Percentiles rank a stretch among this genome's conserved stretches.
These are phyloP conservation scores for Fraxinus velutina DNA, from an alignment of 305 asterid genomes.

Conservation along the genomic window DNA sequence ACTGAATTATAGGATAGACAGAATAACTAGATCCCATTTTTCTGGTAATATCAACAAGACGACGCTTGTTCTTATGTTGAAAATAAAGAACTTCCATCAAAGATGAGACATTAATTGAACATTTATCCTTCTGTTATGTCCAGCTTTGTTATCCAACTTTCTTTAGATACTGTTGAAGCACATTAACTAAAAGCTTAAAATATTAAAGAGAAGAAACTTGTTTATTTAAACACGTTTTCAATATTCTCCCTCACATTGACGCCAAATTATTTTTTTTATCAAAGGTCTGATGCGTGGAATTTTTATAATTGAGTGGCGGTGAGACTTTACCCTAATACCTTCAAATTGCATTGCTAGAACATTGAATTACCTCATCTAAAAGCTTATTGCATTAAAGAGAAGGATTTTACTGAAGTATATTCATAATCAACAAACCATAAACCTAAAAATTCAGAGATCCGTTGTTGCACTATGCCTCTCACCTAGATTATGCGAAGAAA, in stretches of 20 bases:
- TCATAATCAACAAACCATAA: no score
- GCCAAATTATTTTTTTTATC: background rate
- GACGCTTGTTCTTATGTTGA: background rate
- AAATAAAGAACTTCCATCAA: background rate
- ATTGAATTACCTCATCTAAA: background rate
- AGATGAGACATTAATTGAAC: background rate
- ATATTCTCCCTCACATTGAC: background rate
- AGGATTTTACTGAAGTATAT: no score
- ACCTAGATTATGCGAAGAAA: slow-evolving; percentile 47
- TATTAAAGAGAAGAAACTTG: background rate
- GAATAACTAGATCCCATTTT: no score
- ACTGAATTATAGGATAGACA: background rate
- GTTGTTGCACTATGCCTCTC: slow-evolving; percentile 78
- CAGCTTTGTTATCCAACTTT: background rate
- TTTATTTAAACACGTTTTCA: background rate
- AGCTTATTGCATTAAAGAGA: background rate
- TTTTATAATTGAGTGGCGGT: background rate
- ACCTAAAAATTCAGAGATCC: slow-evolving; percentile 81
- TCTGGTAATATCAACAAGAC: background rate
- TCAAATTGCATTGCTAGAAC: background rate
- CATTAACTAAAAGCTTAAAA: background rate
- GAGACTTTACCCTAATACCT: background rate
- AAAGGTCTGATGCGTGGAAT: background rate
- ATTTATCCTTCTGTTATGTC: slow-evolving; percentile 3
- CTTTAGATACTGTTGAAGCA: background rate